Base-by-base conservation (phyloP, 2,329 filamentous ascomycete genomes). In the Acrocalymma vagum region DNA sequence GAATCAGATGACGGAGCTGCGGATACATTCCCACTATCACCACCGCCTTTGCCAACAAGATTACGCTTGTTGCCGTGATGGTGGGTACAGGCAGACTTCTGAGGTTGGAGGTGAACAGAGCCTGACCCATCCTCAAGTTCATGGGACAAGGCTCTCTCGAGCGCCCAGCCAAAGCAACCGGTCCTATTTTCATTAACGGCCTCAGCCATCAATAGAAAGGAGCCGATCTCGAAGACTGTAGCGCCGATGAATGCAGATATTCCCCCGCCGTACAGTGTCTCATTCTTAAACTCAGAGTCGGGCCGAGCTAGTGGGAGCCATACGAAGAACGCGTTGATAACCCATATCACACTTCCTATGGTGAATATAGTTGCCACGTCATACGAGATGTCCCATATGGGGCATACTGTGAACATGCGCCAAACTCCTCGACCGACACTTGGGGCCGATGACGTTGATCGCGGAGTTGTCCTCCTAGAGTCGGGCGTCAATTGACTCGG, bases 161-260 rank as follows among this genome's bases (percentile, higher is more conserved):
- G 53, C 0, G 84, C 85, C 84, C 84, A 88, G 3, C 85, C 85
- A 59, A 88, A 88, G 61, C 85, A 88, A 9, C 79, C 82, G 0
- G 78, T 71, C 9, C 78, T 72, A 53, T 86, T 82, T 55, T 84
- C 82, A 59, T 88, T 88, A n/a, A 87, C 74, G 3, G 85, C 85
- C 63, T 88, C 85, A 2, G 86, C 69, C 65, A 88, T 73, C 17
- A 88, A 72, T 2, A 88, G 64, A 1, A 87, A 58, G 23, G 81
- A 83, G 0, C 84, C 85, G 4, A 85, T 38, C 51, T 85, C 83
- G 60, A 89, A 88, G 6, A 88, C 69, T 0, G 82, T 85, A 0
- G 84, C 84, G 4, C 85, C 85, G n/a, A 88, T 75, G 53, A 86
- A 82, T 0, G 82, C 83, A 0, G 80, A 82, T 15, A 86, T 74